Conservation (phyloP, 495 filamentous ascomycete genomes). For the Aspergillus cavernicola region DNA sequence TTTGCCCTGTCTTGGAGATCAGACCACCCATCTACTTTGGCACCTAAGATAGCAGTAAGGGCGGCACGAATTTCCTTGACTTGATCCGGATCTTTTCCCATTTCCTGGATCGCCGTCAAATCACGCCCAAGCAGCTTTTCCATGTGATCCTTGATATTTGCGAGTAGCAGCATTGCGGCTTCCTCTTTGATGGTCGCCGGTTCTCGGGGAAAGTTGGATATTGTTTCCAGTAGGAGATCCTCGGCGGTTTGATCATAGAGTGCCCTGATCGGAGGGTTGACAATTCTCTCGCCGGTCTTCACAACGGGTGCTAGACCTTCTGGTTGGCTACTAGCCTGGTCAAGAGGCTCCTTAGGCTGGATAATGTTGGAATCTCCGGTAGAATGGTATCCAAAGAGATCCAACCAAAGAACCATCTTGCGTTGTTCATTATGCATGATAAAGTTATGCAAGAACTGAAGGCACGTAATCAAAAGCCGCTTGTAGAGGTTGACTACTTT, state of each 20-base stretch:
- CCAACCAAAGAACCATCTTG: constrained; percentile 87
- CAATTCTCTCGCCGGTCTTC: constrained; percentile 42
- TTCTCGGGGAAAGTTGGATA: constrained; percentile 45
- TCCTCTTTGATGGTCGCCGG: constrained; percentile 49
- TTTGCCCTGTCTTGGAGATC: constrained; percentile 43
- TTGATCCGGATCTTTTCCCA: constrained; percentile 46
- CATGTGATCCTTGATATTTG: constrained; percentile 51
- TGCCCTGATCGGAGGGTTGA: constrained; percentile 43
- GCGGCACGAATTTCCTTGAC: constrained; percentile 46
- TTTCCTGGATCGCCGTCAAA: constrained; percentile 45
- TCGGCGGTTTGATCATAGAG: constrained; percentile 48
- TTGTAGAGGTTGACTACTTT: constrained; percentile 76
- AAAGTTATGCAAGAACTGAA: constrained; percentile 91
- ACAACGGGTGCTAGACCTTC: constrained; percentile 46
- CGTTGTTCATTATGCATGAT: constrained; percentile 86
- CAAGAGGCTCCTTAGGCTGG: constrained; percentile 42
- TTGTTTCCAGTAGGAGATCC: constrained; percentile 44
- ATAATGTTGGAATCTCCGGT: constrained; percentile 52
- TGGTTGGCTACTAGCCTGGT: constrained; percentile 28
- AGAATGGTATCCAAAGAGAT: constrained; percentile 68
- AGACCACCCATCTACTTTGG: constrained; percentile 48
- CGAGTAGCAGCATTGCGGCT: constrained; percentile 47
- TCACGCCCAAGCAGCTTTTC: constrained; percentile 46
- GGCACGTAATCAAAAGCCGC: constrained; percentile 79
- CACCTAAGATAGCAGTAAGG: constrained; percentile 44